These are phyloP conservation scores for Camelina hispida DNA, from an alignment of 345 rosid species.

Conservation along the genomic window DNA sequence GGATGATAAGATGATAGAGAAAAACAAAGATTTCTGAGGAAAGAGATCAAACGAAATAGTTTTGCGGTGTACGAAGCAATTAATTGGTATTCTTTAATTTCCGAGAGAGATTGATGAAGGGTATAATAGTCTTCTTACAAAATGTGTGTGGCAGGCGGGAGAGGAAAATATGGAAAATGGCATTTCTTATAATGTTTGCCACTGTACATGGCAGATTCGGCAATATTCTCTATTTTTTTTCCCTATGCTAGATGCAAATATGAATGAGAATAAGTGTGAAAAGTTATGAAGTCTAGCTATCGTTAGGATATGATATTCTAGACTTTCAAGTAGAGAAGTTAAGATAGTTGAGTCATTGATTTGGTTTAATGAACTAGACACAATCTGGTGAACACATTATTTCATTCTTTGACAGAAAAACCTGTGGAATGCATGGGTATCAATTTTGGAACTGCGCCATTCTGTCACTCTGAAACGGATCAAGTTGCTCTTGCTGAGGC, in stretches of 20 bases:
- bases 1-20: too few species aligned
- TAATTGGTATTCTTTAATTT: too few species aligned
- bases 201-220: too few species aligned
- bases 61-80: too few species aligned
- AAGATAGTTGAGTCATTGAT: neutral
- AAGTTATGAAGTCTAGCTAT: conserved; percentile 17
- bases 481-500: conserved; percentile 73
- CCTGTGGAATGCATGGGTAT: conserved; percentile 87
- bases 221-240: too few species aligned
- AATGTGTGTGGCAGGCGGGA: too few species aligned
- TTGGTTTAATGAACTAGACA: conserved; percentile 9
- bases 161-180: too few species aligned
- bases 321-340: conserved; percentile 19
- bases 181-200: too few species aligned
- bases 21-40: too few species aligned
- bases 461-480: conserved; percentile 79
- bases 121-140: too few species aligned
- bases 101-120: too few species aligned
- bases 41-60: too few species aligned
- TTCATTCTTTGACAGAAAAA: conserved; percentile 59
- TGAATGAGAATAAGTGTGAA: neutral
- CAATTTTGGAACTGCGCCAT: conserved; percentile 73
- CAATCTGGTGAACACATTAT: neutral
- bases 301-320: neutral
- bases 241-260: neutral